Evolutionary conservation across 1,139 yeast genomes (phyloP), one percentile per base, ranked within the genome.

Genomic region (Pichia sp.): DNA sequence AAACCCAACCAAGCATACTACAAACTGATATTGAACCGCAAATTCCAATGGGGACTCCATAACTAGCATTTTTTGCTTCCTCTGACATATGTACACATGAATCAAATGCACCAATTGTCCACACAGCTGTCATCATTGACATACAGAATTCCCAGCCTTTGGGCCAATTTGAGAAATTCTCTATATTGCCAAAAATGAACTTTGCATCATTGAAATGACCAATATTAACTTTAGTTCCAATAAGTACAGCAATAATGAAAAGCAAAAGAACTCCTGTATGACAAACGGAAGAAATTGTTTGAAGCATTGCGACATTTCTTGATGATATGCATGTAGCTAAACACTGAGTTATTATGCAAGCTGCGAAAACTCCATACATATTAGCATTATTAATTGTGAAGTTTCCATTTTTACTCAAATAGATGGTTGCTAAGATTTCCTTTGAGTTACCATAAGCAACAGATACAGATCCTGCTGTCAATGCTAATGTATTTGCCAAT

Each of bases 241-340:
- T 72, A 12, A 88, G 89, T 11, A 82, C 62, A 2, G 84, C 86
- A 53, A 82, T 77, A 47, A 79, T 58, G 50, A 79, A 75, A n/a
- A 82, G 58, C 7, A 71, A 57, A 46, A 82, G 70, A 35, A 81
- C 60, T 38, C 70, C 68, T 22, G 74, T 59, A 54, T 82, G 81
- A 42, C 72, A 65, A 15, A 67, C 51, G 37, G 79, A 78, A 32
- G 85, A 77, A 21, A 73, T 52, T 1, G 80, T 67, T 58, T 83
- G 89, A 41, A 82, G 56, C 44, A 65, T 59, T 2, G 86, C 79
- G 42, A 79, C 66, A 47, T 72, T 64, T 44, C 63, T 59, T 10
- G 80, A 72, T 4, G 79, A 71, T 15, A 71, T 43, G 41, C 75
- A 71, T 8, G 79, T 73, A 30, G 71, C 53, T 12, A 62, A 23